These are phyloP conservation scores for Blastosporella zonata DNA, from an alignment of 1,284 basidiomycete species.

Conservation along the genomic window DNA sequence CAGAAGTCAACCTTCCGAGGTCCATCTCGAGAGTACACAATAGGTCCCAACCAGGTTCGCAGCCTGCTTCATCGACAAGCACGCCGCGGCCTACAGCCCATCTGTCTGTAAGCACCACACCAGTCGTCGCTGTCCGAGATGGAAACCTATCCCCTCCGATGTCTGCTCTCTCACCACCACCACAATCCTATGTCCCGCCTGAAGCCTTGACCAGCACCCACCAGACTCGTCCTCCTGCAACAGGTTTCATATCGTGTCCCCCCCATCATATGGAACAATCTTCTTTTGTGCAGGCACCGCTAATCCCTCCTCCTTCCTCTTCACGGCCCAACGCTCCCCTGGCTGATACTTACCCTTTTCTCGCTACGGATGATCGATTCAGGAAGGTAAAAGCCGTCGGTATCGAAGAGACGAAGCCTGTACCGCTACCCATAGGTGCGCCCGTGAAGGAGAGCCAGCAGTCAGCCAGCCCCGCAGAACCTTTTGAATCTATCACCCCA, in stretches of 20 bases:
- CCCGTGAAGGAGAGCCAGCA: not conserved
- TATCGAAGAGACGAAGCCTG: constrained; percentile 1
- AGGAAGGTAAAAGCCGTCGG: not conserved
- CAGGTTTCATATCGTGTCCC: not conserved
- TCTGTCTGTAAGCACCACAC: constrained; percentile 9
- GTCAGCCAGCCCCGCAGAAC: constrained; percentile 7
- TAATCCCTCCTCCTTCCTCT: not conserved
- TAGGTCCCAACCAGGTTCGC: constrained; percentile 6
- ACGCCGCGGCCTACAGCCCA: constrained; percentile 1
- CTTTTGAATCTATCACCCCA: constrained; percentile 9
- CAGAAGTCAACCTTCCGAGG: constrained; percentile 4
- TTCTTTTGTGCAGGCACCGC: not conserved
- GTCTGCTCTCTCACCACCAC: constrained; percentile 8
- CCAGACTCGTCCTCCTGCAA: not conserved
- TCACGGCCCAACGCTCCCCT: not conserved
- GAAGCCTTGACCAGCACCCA: not conserved
- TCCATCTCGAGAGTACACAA: constrained; percentile 7
- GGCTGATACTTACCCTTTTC: not conserved
- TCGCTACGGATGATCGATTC: not conserved
- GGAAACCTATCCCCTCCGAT: constrained; percentile 8
- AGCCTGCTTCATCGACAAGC: constrained; percentile 3
- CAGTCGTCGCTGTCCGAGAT: not conserved
- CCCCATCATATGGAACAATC: not conserved
- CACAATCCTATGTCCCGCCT: not conserved
- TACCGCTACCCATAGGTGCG: not conserved